Percentiles rank a stretch among this genome's conserved stretches.
Conservation (phyloP, 768 basidiomycete species). For the Termitomyces bulborhizus region DNA sequence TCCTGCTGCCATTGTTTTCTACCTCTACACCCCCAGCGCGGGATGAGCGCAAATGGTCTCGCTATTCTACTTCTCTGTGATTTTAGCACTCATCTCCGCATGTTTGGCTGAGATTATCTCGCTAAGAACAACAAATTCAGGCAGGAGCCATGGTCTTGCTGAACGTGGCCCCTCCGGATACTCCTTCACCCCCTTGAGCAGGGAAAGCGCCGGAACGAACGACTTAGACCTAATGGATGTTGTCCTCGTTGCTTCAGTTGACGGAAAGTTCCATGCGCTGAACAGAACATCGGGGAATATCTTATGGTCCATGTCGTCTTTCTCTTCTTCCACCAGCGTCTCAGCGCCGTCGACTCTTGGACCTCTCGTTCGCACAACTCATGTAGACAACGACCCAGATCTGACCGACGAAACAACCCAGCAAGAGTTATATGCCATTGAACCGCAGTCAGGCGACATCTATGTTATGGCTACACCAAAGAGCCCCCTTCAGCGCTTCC, state of each 20-base stretch:
- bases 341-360: slow-evolving; percentile 50
- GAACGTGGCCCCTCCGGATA: slow-evolving; percentile 15
- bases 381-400: slow-evolving; percentile 53
- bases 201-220: slow-evolving; percentile 17
- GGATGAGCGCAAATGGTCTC: slow-evolving; percentile 31
- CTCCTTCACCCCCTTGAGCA: slow-evolving; percentile 14
- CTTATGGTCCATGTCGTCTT: slow-evolving; percentile 85
- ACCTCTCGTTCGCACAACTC: slow-evolving; percentile 70
- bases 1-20: slow-evolving; percentile 1
- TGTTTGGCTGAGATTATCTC: slow-evolving; percentile 27
- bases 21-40: slow-evolving; percentile 5
- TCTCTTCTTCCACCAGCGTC: slow-evolving; percentile 32
- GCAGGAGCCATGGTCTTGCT: slow-evolving; percentile 20
- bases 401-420: slow-evolving; percentile 41
- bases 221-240: slow-evolving; percentile 71
- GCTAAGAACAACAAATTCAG: slow-evolving; percentile 17
- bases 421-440: slow-evolving; percentile 86
- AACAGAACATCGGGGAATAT: slow-evolving; percentile 78
- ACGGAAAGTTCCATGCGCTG: slow-evolving; percentile 92
- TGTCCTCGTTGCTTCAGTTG: slow-evolving; percentile 87
- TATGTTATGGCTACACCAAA: slow-evolving; percentile 73
- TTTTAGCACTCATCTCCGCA: slow-evolving; percentile 21
- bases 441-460: slow-evolving; percentile 91
- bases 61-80: slow-evolving; percentile 18
- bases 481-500: slow-evolving; percentile 77